A percentile compares a stretch with the other conserved stretches of the same genome.
Conservation (phyloP, 441 rosid species). For the Gossypium schwendimanii region DNA sequence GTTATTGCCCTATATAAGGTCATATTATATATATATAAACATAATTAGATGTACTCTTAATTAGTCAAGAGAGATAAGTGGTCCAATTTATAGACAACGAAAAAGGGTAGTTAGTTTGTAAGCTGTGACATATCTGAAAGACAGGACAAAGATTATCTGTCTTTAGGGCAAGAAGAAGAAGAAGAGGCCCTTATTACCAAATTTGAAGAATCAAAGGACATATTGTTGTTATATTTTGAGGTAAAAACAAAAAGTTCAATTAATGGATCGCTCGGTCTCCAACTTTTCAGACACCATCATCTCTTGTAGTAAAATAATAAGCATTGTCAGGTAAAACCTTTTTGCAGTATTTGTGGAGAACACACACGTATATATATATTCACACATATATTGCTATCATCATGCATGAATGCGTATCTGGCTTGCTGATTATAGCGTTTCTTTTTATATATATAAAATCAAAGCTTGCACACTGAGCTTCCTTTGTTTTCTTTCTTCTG, state of each 20-base stretch:
- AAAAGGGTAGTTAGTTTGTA: not conserved
- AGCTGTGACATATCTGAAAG: not conserved
- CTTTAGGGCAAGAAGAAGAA: not conserved
- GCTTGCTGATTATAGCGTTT: not conserved
- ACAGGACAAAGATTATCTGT: not conserved
- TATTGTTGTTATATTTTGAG: constrained; percentile 6
- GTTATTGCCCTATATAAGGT: not conserved
- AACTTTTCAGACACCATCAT: constrained; percentile 33
- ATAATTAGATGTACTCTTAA: not conserved
- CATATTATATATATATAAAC: not conserved
- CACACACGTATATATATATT: not conserved
- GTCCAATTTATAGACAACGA: not conserved
- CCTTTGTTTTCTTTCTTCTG: not conserved
- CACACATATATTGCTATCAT: constrained; percentile 7
- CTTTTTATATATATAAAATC: not conserved
- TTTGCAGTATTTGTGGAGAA: not conserved
- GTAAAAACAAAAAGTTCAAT: constrained; percentile 17
- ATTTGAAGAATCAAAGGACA: not conserved
- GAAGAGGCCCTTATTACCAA: not conserved
- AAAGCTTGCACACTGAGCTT: not conserved
- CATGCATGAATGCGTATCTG: not conserved
- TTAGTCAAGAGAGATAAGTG: not conserved
- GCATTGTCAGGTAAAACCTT: not conserved
- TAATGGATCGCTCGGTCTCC: constrained; percentile 25
- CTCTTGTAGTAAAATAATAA: not conserved